Base-by-base conservation (phyloP, 1,284 basidiomycete genomes). In the Ustilago lituana region DNA sequence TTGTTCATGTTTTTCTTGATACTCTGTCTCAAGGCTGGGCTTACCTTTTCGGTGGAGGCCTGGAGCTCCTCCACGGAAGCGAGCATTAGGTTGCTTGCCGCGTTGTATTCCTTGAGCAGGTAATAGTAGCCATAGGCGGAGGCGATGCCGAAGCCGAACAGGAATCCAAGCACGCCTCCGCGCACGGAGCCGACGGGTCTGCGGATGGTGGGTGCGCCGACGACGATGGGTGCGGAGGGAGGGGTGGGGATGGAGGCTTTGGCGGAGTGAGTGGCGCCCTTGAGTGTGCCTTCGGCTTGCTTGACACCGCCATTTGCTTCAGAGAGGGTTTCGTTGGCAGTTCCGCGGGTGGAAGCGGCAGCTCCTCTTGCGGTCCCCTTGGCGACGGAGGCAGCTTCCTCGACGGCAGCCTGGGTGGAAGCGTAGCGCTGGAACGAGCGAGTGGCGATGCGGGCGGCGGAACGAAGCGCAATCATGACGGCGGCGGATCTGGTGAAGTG, bases 101-200 rank as follows among this genome's bases (percentile, higher is more conserved):
- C 85, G 82, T 93, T 92, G 84, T 93, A 94, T 84, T 95, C 93
- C 72, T 94, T 91, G 48, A 94, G 85, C 23, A 96, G 85, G 80
- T 92, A 89, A 82, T 93, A 94, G 44, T 92, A 90, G 41, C 92
- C 92, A 76, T 90, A 88, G 0, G 90, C 89, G 1, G 91, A 83
- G 7, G 84, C 83, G 37, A 92, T 83, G 5, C 92, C 92, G 84
- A 94, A 94, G 0, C 93, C 93, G 75, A 93, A 88, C 39, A 94
- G 84, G 81, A 95, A 95, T 0, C 93, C 93, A 24, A 94, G 87
- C 55, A 95, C 48, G 11, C 69, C 71, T 3, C 72, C 73, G 2
- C 73, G 40, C 1, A 76, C 63, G 5, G 54, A 56, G 14, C 68
- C 61, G 1, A 64, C 58, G 20, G 67, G 67, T 2, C 67, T 48